Base-by-base conservation (phyloP, 352 stramenopile genomes). In the Phytophthora foliorum region DNA sequence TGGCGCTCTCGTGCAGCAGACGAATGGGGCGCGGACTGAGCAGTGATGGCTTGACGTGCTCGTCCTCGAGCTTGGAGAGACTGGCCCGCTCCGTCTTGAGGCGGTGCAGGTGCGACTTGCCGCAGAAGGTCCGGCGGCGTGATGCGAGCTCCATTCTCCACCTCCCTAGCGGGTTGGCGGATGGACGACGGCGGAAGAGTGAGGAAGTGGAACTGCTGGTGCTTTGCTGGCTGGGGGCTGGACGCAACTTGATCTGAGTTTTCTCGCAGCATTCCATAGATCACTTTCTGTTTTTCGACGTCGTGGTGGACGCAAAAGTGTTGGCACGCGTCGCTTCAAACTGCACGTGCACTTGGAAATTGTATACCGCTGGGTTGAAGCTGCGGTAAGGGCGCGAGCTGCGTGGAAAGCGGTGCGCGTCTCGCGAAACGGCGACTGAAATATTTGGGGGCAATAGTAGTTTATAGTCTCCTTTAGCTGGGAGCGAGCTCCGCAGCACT, bases 1-100 rank as follows among this genome's bases (percentile, higher is more conserved):
- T 84, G 49, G 60, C 44, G 54, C 56, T 73, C 38, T 84, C 76
- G 32, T 87, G 78, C 34, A 82, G 63, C 41, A 81, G 51, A 11
- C 67, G 67, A 38, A 86, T 54, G 44, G 74, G 67, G 11, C 32
- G 49, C 17, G 66, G 52, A 49, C 71, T 75, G 46, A 34, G 44
- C 8, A 66, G 31, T 17, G 63, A 54, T n/a, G 41, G 27, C 44
- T 67, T 56, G n/a, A 42, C 51, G 22, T 64, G 56, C 19, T 73
- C 60, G 38, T 65, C 38, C 16, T 80, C 59, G 27, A 77, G 60
- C 51, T 77, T 69, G 44, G 64, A 69, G 50, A 80, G 56, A 39
- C 72, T 75, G 22, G 63, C 52, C 31, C 69, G 69, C 64, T 80
- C 63, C 21, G 59, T 50, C 46, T 75, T 80, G 29, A 75, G 32